Evolutionary conservation across 345 rosid species (phyloP).

Genomic region (Sapria himalayana): DNA sequence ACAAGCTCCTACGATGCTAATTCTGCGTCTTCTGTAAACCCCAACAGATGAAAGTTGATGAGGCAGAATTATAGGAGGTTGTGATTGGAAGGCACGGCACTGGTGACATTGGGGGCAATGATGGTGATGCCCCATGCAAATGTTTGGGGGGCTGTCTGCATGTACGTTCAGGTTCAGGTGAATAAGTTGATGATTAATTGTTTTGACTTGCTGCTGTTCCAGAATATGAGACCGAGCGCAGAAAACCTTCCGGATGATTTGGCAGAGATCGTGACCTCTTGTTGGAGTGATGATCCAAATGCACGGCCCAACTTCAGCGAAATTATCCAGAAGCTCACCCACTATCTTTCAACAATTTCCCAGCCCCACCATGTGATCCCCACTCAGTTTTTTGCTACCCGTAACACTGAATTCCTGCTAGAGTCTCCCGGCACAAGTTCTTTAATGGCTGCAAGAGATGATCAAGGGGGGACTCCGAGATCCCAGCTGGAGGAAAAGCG

Average conservation of each 20-base stretch:
- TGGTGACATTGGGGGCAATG: too few species aligned
- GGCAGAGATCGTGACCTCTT: constrained; percentile 62
- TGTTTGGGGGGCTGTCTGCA: too few species aligned
- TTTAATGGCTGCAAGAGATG: constrained; percentile 45
- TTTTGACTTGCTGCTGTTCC: constrained; percentile 10
- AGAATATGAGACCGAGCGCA: constrained; percentile 80
- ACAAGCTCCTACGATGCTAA: too few species aligned
- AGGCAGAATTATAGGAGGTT: too few species aligned
- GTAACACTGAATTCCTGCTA: constrained; percentile 50
- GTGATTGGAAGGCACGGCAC: too few species aligned
- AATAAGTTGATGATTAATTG: too few species aligned
- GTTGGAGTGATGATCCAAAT: constrained; percentile 95
- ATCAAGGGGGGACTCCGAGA: constrained; percentile 23
- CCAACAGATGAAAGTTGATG: too few species aligned
- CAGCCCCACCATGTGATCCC: constrained; percentile 40
- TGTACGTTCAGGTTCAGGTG: too few species aligned
- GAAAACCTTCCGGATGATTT: constrained; percentile 64
- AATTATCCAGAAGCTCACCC: constrained; percentile 70
- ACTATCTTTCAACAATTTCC: constrained; percentile 35
- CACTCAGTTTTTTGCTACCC: constrained; percentile 21
- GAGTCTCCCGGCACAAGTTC: constrained; percentile 85
- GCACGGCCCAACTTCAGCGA: constrained; percentile 64
- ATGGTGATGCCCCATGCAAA: too few species aligned
- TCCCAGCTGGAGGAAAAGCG: constrained; percentile 20
- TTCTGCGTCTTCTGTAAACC: too few species aligned